Percentiles rank a stretch among this genome's conserved stretches.
Evolutionary conservation across 2,329 filamentous ascomycete species (phyloP).

Genomic region (Ophiostoma ulmi): DNA sequence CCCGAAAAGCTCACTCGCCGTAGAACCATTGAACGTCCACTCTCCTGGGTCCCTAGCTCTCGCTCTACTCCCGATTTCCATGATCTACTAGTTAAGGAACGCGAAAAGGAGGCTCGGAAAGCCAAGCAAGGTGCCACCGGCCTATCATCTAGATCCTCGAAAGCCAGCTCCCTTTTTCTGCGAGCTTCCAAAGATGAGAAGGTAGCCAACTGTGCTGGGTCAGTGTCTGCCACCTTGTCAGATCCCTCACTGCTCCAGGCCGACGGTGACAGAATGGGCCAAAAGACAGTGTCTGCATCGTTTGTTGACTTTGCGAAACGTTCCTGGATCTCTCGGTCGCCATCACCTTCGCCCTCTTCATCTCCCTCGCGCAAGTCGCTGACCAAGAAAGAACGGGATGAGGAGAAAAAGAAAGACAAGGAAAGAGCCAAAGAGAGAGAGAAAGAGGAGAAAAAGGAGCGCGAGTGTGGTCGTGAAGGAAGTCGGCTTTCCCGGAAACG

Average conservation of each 20-base stretch:
- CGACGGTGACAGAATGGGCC: slow-evolving; percentile 23
- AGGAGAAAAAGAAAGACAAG: slow-evolving; percentile 3
- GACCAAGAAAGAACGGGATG: slow-evolving; percentile 20
- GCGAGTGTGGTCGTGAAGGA: not conserved
- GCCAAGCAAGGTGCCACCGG: not conserved
- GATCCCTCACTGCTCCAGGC: slow-evolving; percentile 9
- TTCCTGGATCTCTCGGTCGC: slow-evolving; percentile 48
- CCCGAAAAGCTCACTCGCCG: slow-evolving; percentile 38
- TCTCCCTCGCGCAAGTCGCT: slow-evolving; percentile 13
- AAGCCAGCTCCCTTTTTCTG: not conserved
- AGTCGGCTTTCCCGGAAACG: slow-evolving; percentile 23
- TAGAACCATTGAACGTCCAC: slow-evolving; percentile 46
- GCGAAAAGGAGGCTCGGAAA: slow-evolving; percentile 17
- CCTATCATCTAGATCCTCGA: not conserved
- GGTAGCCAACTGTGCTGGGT: not conserved
- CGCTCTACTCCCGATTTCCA: slow-evolving; percentile 40
- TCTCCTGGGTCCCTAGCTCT: slow-evolving; percentile 49
- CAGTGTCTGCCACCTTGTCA: slow-evolving; percentile 17
- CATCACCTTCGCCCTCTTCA: slow-evolving; percentile 43
- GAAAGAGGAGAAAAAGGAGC: slow-evolving; percentile 19
- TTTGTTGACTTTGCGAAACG: slow-evolving; percentile 48
- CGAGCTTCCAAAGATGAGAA: slow-evolving; percentile 21
- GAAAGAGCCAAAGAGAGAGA: slow-evolving; percentile 19
- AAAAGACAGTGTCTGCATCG: slow-evolving; percentile 41
- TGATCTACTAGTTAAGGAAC: slow-evolving; percentile 32